Evolutionary conservation across 2,329 filamentous ascomycete genomes (phyloP).

Genomic region (Penicillium sp.): DNA sequence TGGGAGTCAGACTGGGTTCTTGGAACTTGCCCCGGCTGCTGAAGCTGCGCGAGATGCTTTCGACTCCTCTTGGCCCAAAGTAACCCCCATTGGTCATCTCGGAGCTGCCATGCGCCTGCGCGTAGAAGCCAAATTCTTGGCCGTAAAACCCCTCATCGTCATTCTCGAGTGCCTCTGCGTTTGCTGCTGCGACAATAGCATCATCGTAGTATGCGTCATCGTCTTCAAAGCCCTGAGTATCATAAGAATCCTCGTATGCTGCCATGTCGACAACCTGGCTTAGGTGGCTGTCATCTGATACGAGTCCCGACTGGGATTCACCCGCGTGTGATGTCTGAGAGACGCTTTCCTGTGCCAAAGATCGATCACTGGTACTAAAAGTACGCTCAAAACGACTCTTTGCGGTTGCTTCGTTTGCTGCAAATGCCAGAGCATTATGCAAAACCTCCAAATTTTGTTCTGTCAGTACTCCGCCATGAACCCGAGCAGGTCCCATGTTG

Average conservation of each 20-base stretch:
- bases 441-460: slow-evolving; percentile 70
- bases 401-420: slow-evolving; percentile 74
- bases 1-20: slow-evolving; percentile 92
- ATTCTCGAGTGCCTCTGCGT: slow-evolving; percentile 88
- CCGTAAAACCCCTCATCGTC: slow-evolving; percentile 95
- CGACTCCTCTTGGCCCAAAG: slow-evolving; percentile 76
- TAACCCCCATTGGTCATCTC: slow-evolving; percentile 82
- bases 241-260: slow-evolving; percentile 44
- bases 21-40: slow-evolving; percentile 76
- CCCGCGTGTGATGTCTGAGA: slow-evolving; percentile 41
- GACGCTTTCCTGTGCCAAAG: slow-evolving; percentile 39
- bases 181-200: slow-evolving; percentile 90
- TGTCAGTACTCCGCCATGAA: slow-evolving; percentile 47
- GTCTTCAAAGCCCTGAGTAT: slow-evolving; percentile 60
- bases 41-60: slow-evolving; percentile 64
- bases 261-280: slow-evolving; percentile 50
- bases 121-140: slow-evolving; percentile 95
- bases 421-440: slow-evolving; percentile 81
- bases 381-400: slow-evolving; percentile 75
- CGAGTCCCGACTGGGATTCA: slow-evolving; percentile 49
- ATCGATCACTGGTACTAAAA: slow-evolving; percentile 51
- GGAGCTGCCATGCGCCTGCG: slow-evolving; percentile 56
- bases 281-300: slow-evolving; percentile 55
- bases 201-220: slow-evolving; percentile 79
- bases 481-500: slow-evolving; percentile 40